Conservation (phyloP, 2,329 filamentous ascomycete genomes). For the Hymenoscyphus occultus region DNA sequence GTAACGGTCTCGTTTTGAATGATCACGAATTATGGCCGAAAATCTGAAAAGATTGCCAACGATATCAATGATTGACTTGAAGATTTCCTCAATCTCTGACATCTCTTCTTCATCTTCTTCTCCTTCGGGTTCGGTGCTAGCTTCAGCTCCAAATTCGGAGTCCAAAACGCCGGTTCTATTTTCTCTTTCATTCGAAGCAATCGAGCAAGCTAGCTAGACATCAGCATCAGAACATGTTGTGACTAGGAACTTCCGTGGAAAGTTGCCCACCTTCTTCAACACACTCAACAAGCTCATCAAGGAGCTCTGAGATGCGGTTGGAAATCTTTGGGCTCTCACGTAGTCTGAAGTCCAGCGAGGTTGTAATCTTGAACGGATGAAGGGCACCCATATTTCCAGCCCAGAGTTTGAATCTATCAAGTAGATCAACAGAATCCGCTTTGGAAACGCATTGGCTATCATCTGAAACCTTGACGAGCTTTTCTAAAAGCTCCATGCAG, state of each 20-base stretch:
- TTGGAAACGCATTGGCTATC: slow-evolving; percentile 1
- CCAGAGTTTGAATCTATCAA: slow-evolving; percentile 8
- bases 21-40: slow-evolving; percentile 21
- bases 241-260: neutral
- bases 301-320: neutral
- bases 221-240: neutral
- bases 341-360: slow-evolving; percentile 3
- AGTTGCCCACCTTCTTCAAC: neutral
- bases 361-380: neutral
- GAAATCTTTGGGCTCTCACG: neutral
- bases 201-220: slow-evolving; percentile 9
- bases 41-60: slow-evolving; percentile 19
- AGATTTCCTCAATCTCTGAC: slow-evolving; percentile 21
- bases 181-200: slow-evolving; percentile 15
- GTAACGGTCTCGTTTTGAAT: slow-evolving; percentile 16
- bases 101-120: slow-evolving; percentile 10
- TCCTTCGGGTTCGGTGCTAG: neutral
- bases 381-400: slow-evolving; percentile 6
- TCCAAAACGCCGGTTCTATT: slow-evolving; percentile 10
- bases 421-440: neutral
- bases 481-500: slow-evolving; percentile 9
- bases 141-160: neutral
- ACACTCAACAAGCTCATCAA: neutral
- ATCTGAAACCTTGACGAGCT: neutral
- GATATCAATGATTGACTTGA: slow-evolving; percentile 15